Percentiles rank a stretch among this genome's conserved stretches.
phyloP scores from a whole-genome alignment of 805 yeast genomes.

The Nakazawaea laoshanensis region DNA sequence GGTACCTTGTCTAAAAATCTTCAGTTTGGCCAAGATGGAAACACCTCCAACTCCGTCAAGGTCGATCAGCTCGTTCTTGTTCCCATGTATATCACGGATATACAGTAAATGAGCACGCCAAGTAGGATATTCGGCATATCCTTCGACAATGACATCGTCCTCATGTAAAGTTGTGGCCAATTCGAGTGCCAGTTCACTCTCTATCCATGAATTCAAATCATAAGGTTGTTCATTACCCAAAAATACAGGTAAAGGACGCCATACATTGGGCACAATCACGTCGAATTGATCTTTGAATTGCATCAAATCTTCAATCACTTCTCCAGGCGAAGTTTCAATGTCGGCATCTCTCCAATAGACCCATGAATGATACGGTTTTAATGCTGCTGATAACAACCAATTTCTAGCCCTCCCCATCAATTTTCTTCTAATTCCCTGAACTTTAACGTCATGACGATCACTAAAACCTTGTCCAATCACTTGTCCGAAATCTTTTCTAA shows the following conservation, averaged over 20 bases:
- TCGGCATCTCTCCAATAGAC: slow-evolving; percentile 89
- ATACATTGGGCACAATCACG: slow-evolving; percentile 80
- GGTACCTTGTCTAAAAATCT: slow-evolving; percentile 69
- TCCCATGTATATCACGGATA: slow-evolving; percentile 51
- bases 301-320: slow-evolving; percentile 70
- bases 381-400: slow-evolving; percentile 68
- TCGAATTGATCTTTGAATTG: slow-evolving; percentile 47
- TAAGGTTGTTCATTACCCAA: slow-evolving; percentile 89
- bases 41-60: slow-evolving; percentile 88
- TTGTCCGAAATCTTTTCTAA: slow-evolving; percentile 78
- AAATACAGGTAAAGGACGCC: slow-evolving; percentile 95
- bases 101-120: slow-evolving; percentile 80
- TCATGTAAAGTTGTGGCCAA: slow-evolving; percentile 59
- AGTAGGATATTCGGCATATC: slow-evolving; percentile 80
- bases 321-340: slow-evolving; percentile 74
- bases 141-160: slow-evolving; percentile 84
- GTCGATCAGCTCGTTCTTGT: slow-evolving; percentile 55
- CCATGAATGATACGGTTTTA: slow-evolving; percentile 83
- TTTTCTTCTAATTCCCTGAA: slow-evolving; percentile 77
- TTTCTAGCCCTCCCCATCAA: slow-evolving; percentile 84
- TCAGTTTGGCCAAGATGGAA: slow-evolving; percentile 67
- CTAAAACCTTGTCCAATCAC: slow-evolving; percentile 77
- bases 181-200: slow-evolving; percentile 66
- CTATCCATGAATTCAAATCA: slow-evolving; percentile 95
- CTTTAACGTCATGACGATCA: slow-evolving; percentile 78